Evolutionary conservation across 1,284 basidiomycete species (phyloP).

Genomic region (Golubevia sp.): DNA sequence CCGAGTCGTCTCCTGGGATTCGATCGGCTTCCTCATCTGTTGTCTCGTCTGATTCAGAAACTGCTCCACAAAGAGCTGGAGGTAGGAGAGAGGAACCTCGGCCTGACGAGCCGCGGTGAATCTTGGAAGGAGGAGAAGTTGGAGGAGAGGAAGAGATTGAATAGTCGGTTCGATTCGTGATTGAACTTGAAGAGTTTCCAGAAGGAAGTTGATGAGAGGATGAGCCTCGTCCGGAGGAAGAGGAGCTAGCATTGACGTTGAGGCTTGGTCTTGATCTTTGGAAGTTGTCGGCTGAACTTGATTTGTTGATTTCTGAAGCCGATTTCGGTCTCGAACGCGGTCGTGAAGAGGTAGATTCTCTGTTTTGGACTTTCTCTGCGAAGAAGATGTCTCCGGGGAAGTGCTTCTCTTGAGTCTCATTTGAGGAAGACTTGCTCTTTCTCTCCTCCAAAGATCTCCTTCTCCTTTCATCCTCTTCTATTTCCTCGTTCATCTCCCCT

Average conservation of each 20-base stretch:
- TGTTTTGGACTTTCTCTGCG: not conserved
- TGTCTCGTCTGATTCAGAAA: not conserved
- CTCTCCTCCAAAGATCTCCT: not conserved
- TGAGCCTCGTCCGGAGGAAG: no score
- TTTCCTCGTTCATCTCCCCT: not conserved
- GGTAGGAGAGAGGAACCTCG: not conserved
- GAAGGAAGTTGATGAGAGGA: no score
- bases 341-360: not conserved
- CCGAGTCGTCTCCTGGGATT: not conserved
- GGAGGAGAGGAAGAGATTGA: no score
- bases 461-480: not conserved
- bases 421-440: not conserved
- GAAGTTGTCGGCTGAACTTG: no score
- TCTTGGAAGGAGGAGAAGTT: not conserved
- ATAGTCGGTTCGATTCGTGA: no score
- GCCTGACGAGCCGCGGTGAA: not conserved
- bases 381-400: not conserved
- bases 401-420: not conserved
- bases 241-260: no score
- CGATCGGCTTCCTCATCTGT: not conserved
- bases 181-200: no score
- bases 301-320: no score
- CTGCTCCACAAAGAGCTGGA: not conserved
- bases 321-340: not conserved
- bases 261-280: no score